Base-by-base conservation (phyloP, 345 rosid genomes). In the Syzygium jambos region DNA sequence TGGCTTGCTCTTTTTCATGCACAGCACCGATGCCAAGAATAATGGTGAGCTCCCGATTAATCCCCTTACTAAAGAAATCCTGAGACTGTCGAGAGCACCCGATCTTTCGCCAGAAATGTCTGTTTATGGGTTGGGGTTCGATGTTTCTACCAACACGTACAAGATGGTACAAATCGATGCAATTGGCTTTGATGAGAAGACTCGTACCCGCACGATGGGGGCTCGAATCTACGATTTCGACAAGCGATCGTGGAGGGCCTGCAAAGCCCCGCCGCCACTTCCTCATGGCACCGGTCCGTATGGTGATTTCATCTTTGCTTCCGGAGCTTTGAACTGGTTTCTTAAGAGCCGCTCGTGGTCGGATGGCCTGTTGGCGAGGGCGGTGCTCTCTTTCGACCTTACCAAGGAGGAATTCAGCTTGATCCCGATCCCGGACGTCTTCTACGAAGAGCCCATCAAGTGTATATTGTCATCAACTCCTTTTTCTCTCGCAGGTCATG, bases 401-500 rank as follows among this genome's bases (percentile, higher is more conserved):
- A 29, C 41, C 77, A 63, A 65, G 22, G 43, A 65, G 78, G 78
- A 65, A 0, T 65, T 65, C 78, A 0, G 78, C 78, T 29, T 29
- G 41, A 29, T 29, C 77, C 78, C 11, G 11, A 65, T 65, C 43
- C 78, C 11, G 22, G 78, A 65, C 22, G 43, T 3, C 41, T 65
- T 7, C 78, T 5, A 0, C 43, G 23, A 22, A 13, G 61, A 9
- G 34, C 43, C 7, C 80, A 73, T 73, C 49, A 19, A 34, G 80
- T 41, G 43, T 41, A 41, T 41, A 41, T 41, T 4, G 43, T 41
- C 43, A 41, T 41, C 43, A 41, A 41, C 43, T 41, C 43, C 43
- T 38, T 19, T 56, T 59, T 59, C 1, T 34, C 38, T 57, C 41
- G 82, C 90, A 89, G 90, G 25, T 89, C 86, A 95, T 95, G 96